Evolutionary conservation across 108 stramenopile genomes (phyloP).

Genomic region (Mayamaea pseudoterrestris): DNA sequence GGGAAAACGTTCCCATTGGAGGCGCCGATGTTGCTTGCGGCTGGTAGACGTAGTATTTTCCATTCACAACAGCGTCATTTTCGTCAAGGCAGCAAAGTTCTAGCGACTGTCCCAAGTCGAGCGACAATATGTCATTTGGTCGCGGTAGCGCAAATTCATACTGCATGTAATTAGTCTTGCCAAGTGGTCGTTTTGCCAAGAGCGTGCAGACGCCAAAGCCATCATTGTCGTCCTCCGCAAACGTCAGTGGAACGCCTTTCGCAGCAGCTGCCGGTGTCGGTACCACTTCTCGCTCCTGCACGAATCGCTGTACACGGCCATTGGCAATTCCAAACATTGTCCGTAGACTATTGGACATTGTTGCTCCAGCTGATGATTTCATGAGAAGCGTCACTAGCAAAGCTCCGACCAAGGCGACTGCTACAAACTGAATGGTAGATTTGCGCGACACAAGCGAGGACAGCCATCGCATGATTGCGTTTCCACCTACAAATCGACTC

Average conservation of each 20-base stretch:
- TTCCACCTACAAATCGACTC: no score
- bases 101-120: conserved; percentile 48
- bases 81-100: conserved; percentile 48
- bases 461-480: no score
- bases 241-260: conserved; percentile 38
- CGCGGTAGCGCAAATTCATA: conserved; percentile 47
- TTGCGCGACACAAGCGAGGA: no score
- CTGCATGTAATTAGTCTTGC: conserved; percentile 28
- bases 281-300: not conserved
- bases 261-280: not conserved
- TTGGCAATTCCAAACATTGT: no score
- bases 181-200: conserved; percentile 19
- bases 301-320: no score
- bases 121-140: conserved; percentile 28
- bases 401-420: no score
- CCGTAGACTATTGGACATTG: no score
- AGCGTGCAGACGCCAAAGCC: conserved; percentile 57
- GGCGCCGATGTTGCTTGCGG: conserved; percentile 4
- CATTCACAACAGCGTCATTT: conserved; percentile 33
- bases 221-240: conserved; percentile 37
- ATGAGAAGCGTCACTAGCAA: no score
- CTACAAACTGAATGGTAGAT: no score
- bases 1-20: conserved; percentile 20
- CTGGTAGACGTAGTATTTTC: conserved; percentile 41
- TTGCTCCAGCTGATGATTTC: no score